Base-by-base conservation (phyloP, 768 basidiomycete species). In the Boletellus ananas region DNA sequence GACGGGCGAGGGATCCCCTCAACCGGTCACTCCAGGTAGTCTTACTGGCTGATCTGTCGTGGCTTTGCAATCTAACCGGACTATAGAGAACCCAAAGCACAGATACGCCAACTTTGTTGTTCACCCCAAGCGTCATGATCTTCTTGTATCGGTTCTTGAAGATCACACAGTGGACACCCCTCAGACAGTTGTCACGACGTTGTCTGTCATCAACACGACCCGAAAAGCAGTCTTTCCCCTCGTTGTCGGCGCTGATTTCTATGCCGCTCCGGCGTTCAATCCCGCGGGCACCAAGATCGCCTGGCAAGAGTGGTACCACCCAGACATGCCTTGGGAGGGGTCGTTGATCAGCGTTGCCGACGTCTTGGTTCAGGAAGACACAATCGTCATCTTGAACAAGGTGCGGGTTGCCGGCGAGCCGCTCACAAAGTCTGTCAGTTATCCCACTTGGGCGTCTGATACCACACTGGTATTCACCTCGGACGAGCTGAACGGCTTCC, bases 301-400 rank as follows among this genome's bases (percentile, higher is more conserved):
- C 1, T 90, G 82, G 81, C 70, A 80, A 36, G 74, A 83, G 52
- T 87, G 86, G 87, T 74, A 65, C 53, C 84, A 84, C 44, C 83
- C 84, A 0, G 75, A 83, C 52, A 83, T 84, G 83, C 80, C 87
- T 13, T 90, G 85, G 85, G 79, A 85, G 57, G 83, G 81, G 3
- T 70, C 76, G 1, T 68, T 78, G 56, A 71, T 88, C 50, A 71
- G 75, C 60, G 58, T 83, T 31, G 85, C 78, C 0, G 69, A 78
- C n/a, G 69, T 84, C 31, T 36, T 64, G 4, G 25, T 62, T 10
- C 54, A 65, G 34, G 41, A 45, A 16, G 64, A 66, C 21, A 65
- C 55, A n/a, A 35, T 58, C 16, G 23, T 79, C 39, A 50, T 63
- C 20, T 41, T 81, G 27, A 74, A 77, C 52, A 48, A 59, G 13